A percentile compares a stretch with the other conserved stretches of the same genome.
phyloP scores from a whole-genome alignment of 228 moss, liverwort and hornwort genomes.

The Sphagnum fallax region DNA sequence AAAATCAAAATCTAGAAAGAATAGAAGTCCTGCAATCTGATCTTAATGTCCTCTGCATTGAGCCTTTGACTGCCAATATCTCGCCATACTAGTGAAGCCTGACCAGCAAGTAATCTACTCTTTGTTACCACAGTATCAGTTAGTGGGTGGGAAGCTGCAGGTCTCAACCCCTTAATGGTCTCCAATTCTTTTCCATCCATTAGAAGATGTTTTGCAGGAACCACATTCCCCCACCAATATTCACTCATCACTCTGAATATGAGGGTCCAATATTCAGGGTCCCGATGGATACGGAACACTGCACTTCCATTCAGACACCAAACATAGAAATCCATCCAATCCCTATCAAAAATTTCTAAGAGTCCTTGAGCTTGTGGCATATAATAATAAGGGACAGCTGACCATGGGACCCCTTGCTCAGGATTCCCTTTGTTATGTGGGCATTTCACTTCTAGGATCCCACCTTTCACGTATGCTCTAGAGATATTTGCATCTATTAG shows the following conservation, averaged over 20 bases:
- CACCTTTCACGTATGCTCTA: slow-evolving; percentile 20
- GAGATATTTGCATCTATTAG: slow-evolving; percentile 41
- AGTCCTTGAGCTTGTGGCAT: slow-evolving; percentile 98
- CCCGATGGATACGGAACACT: slow-evolving; percentile 68
- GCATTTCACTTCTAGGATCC: slow-evolving; percentile 88
- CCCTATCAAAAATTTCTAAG: slow-evolving; percentile 77
- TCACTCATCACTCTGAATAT: slow-evolving; percentile 87
- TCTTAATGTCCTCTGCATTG: slow-evolving; percentile 15
- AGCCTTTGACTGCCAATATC: slow-evolving; percentile 13
- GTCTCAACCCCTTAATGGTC: slow-evolving; percentile 54
- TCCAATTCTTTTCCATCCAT: slow-evolving; percentile 40
- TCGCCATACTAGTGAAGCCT: slow-evolving; percentile 73
- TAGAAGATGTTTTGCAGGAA: slow-evolving; percentile 63
- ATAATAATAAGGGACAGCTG: slow-evolving; percentile 75
- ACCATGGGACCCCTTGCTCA: slow-evolving; percentile 70
- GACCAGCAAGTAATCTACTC: slow-evolving; percentile 68
- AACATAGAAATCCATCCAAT: slow-evolving; percentile 89
- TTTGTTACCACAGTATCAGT: slow-evolving; percentile 54
- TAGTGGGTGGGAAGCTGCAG: slow-evolving; percentile 41
- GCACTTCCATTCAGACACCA: slow-evolving; percentile 80
- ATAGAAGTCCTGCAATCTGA: slow-evolving; percentile 41
- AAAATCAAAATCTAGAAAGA: slow-evolving; percentile 21
- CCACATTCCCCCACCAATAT: slow-evolving; percentile 88
- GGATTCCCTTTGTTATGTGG: slow-evolving; percentile 89
- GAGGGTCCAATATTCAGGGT: slow-evolving; percentile 73